Evolutionary conservation across 495 filamentous ascomycete species (phyloP), one percentile per base, ranked within the genome.

Genomic region (Penicillium goetzii): DNA sequence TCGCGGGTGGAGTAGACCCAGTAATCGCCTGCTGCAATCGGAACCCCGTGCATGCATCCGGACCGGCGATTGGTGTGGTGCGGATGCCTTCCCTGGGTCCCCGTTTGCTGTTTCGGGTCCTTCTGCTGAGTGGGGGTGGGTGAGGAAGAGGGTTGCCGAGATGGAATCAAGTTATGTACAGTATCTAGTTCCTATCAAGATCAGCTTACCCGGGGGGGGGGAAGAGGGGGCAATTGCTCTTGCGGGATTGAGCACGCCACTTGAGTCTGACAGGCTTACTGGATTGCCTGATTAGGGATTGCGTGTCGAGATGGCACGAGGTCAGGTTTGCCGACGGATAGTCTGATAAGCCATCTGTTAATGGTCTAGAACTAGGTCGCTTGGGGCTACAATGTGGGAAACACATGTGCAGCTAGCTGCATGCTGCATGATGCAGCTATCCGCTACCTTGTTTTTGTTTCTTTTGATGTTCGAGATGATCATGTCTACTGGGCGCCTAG

Each of bases 1-100:
- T 58, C 28, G 40, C 40, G 19, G 19, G 34, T 45, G 25, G 28
- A 23, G 11, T n/a, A 7, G 40, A 23, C 30, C 56, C 56, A 58
- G n/a, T 21, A 41, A 8, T 33, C 11, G 17, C 2, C 12, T 3
- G 8, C 41, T 56, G 60, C 32, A 30, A 55, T 51, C 54, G 45
- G 52, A 58, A 45, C 58, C 58, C 59, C 59, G 64, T 66, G 64
- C 64, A 57, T 51, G 60, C 56, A 62, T 66, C 52, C 64, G 51
- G 60, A 11, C 30, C 19, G 49, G 30, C 19, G 3, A 66, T 66
- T 66, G 64, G 64, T 56, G 43, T 61, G 17, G 30, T 58, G 41
- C 26, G 28, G n/a, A 34, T 58, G 19, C 26, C 41, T 33, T 5
- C 23, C 36, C 17, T 28, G 21, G 54, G 36, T 21, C 2, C 11